Conservation (phyloP, 2,329 filamentous ascomycete genomes). For the Periconia digitata region DNA sequence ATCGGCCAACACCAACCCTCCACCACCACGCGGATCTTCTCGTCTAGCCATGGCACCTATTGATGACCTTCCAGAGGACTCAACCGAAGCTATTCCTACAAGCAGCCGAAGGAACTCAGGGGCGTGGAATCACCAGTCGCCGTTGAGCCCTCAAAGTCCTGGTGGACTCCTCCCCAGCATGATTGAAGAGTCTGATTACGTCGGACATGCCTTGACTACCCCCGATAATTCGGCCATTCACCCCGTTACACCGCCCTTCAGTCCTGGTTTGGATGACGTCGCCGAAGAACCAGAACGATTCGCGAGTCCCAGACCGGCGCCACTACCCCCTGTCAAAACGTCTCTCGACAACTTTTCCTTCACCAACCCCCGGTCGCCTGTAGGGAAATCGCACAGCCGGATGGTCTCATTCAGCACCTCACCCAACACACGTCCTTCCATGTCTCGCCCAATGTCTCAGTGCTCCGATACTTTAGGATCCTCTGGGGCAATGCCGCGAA, state of each 20-base stretch:
- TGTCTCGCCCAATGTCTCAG: conserved; percentile 39
- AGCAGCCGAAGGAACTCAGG: conserved; percentile 35
- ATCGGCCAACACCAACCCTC: conserved; percentile 30
- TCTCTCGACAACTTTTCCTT: conserved; percentile 32
- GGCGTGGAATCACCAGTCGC: conserved; percentile 31
- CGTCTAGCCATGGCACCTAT: conserved; percentile 22
- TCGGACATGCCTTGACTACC: conserved; percentile 47
- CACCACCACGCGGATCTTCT: conserved; percentile 45
- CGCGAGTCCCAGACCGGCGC: conserved; percentile 36
- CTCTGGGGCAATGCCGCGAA: conserved; percentile 34
- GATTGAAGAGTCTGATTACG: conserved; percentile 30
- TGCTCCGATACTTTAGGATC: conserved; percentile 51
- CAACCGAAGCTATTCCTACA: conserved; percentile 5
- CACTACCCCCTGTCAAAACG: conserved; percentile 32
- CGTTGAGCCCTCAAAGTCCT: conserved; percentile 18
- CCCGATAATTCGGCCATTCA: conserved; percentile 44
- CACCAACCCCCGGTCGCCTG: conserved; percentile 24
- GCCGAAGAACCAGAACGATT: conserved; percentile 41
- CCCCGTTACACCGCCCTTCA: conserved; percentile 43
- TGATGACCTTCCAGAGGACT: conserved; percentile 23
- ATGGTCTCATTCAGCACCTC: too few species aligned
- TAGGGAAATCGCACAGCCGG: conserved; percentile 21
- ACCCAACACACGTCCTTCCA: conserved; percentile 20
- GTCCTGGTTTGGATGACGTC: conserved; percentile 40
- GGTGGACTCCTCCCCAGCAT: conserved; percentile 26